Evolutionary conservation across 768 basidiomycete species (phyloP).

Genomic region (Trametopsis cervina): DNA sequence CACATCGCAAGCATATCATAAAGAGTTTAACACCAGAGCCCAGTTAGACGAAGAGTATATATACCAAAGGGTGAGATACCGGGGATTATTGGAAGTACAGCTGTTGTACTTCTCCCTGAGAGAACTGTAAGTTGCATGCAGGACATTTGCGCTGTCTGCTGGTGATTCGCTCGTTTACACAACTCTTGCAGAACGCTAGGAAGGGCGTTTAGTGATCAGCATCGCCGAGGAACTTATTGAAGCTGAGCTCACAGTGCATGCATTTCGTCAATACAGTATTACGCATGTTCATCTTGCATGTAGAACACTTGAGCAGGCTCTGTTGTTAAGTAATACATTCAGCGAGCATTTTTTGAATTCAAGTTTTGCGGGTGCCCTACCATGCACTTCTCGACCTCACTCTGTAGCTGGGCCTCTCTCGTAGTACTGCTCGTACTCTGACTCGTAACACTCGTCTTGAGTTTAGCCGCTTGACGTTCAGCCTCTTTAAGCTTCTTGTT

Average conservation of each 20-base stretch:
- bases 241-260: slow-evolving; percentile 68
- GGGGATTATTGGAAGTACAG: slow-evolving; percentile 47
- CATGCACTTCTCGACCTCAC: slow-evolving; percentile 53
- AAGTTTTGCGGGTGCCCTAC: slow-evolving; percentile 29
- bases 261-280: slow-evolving; percentile 81
- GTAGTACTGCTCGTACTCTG: slow-evolving; percentile 22
- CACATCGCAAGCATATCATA: no score
- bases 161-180: slow-evolving; percentile 79
- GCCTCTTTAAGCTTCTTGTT: slow-evolving; percentile 41
- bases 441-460: slow-evolving; percentile 32
- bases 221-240: not conserved
- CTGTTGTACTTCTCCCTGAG: slow-evolving; percentile 73
- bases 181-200: slow-evolving; percentile 80
- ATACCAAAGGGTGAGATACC: not conserved
- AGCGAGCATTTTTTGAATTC: not conserved
- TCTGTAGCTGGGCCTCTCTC: slow-evolving; percentile 33
- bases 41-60: not conserved
- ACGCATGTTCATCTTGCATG: slow-evolving; percentile 73
- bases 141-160: slow-evolving; percentile 95
- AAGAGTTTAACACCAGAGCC: no score
- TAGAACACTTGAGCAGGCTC: slow-evolving; percentile 85
- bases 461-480: slow-evolving; percentile 40
- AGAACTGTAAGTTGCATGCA: slow-evolving; percentile 76
- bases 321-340: slow-evolving; percentile 23
- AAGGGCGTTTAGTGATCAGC: not conserved